Percentiles rank a stretch among this genome's conserved stretches.
These are phyloP conservation scores for Larix sibirica DNA, from an alignment of 83 land plant species.

Conservation along the genomic window DNA sequence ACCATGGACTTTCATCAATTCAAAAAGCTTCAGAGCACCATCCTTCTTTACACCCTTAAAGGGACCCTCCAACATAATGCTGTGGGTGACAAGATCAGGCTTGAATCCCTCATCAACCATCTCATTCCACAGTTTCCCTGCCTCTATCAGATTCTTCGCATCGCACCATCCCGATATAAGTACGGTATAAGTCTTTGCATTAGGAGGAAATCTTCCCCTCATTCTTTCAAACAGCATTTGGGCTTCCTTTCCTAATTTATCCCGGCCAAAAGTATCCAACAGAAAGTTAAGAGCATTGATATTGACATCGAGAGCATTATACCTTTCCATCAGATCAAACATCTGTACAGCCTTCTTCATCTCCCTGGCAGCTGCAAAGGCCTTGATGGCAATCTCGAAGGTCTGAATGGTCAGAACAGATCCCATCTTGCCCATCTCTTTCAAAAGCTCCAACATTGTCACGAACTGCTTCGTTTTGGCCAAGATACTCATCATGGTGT, in stretches of 20 bases:
- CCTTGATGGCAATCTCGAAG: slow-evolving; percentile 45
- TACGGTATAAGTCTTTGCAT: slow-evolving; percentile 49
- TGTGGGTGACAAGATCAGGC: slow-evolving; percentile 62
- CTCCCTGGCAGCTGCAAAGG: slow-evolving; percentile 59
- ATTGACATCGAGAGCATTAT: slow-evolving; percentile 25
- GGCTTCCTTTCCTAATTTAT: slow-evolving; percentile 68
- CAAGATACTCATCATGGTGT: slow-evolving; percentile 48
- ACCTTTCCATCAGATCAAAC: slow-evolving; percentile 61
- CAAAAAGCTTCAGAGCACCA: slow-evolving; percentile 55
- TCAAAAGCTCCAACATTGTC: slow-evolving; percentile 50
- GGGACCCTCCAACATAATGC: slow-evolving; percentile 61
- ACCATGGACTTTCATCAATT: slow-evolving; percentile 65
- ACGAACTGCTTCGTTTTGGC: slow-evolving; percentile 68
- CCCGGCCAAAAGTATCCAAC: slow-evolving; percentile 48
- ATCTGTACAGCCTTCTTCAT: slow-evolving; percentile 58
- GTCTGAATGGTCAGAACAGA: slow-evolving; percentile 45
- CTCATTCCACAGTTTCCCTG: slow-evolving; percentile 67
- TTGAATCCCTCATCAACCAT: slow-evolving; percentile 63
- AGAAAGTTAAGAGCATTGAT: slow-evolving; percentile 45
- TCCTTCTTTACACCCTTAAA: slow-evolving; percentile 31
- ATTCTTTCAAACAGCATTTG: slow-evolving; percentile 50
- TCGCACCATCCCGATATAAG: slow-evolving; percentile 67
- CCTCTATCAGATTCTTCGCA: slow-evolving; percentile 55
- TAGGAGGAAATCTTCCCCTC: slow-evolving; percentile 34
- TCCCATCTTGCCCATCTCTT: slow-evolving; percentile 59